A percentile compares a stretch with the other conserved stretches of the same genome.
Conservation (phyloP, 1,139 yeast genomes). For the Kodamaea suecica region DNA sequence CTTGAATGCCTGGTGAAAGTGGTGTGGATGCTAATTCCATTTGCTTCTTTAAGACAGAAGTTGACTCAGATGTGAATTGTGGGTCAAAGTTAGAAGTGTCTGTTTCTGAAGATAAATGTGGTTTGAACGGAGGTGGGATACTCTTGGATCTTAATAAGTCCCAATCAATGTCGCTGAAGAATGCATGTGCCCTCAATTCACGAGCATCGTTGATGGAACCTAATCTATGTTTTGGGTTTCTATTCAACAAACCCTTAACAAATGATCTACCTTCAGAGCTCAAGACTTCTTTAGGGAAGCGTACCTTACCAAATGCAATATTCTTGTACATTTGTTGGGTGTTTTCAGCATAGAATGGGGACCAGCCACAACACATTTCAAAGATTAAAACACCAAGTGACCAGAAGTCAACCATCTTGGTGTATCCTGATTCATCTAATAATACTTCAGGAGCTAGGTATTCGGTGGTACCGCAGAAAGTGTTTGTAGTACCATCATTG, state of each 20-base stretch:
- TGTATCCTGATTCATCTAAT: slow-evolving; percentile 78
- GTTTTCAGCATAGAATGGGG: slow-evolving; percentile 97
- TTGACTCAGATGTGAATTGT: slow-evolving; percentile 89
- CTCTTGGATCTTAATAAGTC: slow-evolving; percentile 68
- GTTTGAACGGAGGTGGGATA: slow-evolving; percentile 97
- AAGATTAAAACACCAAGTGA: slow-evolving; percentile 76
- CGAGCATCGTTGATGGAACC: slow-evolving; percentile 91
- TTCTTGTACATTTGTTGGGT: slow-evolving; percentile 98
- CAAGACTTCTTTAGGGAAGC: slow-evolving; percentile 92
- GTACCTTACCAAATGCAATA: slow-evolving; percentile 95
- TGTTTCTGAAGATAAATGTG: slow-evolving; percentile 83
- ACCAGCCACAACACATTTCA: slow-evolving; percentile 98
- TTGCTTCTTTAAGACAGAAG: slow-evolving; percentile 72
- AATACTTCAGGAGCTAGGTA: slow-evolving; percentile 80
- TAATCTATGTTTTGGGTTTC: slow-evolving; percentile 91
- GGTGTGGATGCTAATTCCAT: slow-evolving; percentile 73
- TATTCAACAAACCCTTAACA: slow-evolving; percentile 88
- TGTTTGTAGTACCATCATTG: slow-evolving; percentile 88
- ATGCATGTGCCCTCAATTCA: slow-evolving; percentile 87
- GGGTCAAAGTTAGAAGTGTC: slow-evolving; percentile 97
- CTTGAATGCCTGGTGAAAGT: slow-evolving; percentile 89
- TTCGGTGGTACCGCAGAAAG: slow-evolving; percentile 97
- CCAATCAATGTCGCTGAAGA: slow-evolving; percentile 92
- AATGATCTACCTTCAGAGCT: slow-evolving; percentile 91
- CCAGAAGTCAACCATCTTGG: slow-evolving; percentile 88